Percentiles rank a stretch among this genome's conserved stretches.
These are phyloP conservation scores for Daedaleopsis sinensis DNA, from an alignment of 768 basidiomycete species.

Conservation along the genomic window DNA sequence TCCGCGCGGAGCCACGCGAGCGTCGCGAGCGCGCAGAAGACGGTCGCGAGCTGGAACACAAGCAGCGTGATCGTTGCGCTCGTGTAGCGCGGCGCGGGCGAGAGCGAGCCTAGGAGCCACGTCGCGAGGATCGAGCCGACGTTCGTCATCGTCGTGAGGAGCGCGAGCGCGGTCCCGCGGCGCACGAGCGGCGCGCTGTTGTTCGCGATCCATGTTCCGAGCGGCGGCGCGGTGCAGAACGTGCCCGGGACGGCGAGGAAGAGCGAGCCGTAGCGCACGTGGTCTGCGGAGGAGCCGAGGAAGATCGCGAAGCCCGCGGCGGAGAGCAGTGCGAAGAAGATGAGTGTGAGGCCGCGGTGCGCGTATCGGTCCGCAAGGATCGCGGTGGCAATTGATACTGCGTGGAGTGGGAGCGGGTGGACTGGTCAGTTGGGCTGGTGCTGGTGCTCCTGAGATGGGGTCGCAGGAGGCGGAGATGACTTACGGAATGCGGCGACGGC, in stretches of 20 bases:
- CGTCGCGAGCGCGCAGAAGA: conserved; percentile 3
- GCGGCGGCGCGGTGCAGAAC: conserved; percentile 55
- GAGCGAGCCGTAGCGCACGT: conserved; percentile 54
- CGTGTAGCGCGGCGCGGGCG: conserved; percentile 51
- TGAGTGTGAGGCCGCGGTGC: conserved; percentile 50
- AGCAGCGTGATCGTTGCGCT: conserved; percentile 45
- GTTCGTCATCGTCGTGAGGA: conserved; percentile 61
- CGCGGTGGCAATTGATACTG: conserved; percentile 44
- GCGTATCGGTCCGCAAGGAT: conserved; percentile 56
- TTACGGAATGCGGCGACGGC: conserved; percentile 30
- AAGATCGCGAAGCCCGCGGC: conserved; percentile 59
- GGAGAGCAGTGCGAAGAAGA: conserved; percentile 46
- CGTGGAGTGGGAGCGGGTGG: neutral
- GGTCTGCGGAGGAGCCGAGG: conserved; percentile 45
- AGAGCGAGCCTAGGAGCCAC: conserved; percentile 57
- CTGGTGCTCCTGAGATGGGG: neutral
- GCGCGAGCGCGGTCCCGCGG: conserved; percentile 60
- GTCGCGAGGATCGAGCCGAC: conserved; percentile 62
- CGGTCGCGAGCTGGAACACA: conserved; percentile 42
- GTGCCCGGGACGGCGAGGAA: conserved; percentile 58
- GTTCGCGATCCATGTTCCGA: conserved; percentile 64
- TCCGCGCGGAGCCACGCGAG: neutral
- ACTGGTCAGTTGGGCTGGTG: neutral
- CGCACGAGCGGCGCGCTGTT: conserved; percentile 59
- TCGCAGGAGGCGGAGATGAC: neutral